Percentiles rank a stretch among this genome's conserved stretches.
Conservation (phyloP, 129 eudicot genomes). For the Pulicaria dysenterica region DNA sequence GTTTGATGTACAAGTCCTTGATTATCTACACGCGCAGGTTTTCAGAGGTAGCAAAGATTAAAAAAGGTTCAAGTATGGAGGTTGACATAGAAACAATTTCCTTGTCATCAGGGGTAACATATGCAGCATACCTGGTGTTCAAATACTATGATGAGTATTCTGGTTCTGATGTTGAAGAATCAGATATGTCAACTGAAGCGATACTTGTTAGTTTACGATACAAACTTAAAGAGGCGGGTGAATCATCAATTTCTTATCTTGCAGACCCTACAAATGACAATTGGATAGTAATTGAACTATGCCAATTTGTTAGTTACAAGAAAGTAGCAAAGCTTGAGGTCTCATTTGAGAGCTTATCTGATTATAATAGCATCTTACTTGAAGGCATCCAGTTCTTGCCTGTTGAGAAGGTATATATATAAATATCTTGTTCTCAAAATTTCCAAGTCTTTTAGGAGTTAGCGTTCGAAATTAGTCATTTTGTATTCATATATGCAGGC, state of each 20-base stretch:
- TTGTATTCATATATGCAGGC: not conserved
- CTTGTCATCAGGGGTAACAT: conserved; percentile 20
- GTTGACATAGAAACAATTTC: conserved; percentile 25
- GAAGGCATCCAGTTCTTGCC: conserved; percentile 33
- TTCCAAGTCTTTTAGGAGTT: no score
- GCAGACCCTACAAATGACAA: conserved; percentile 16
- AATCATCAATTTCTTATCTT: conserved; percentile 2
- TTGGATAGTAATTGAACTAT: conserved; percentile 23
- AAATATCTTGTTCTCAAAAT: not conserved
- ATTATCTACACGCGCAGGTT: conserved; percentile 11
- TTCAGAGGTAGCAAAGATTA: conserved; percentile 22
- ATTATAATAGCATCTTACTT: not conserved
- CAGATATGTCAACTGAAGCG: not conserved
- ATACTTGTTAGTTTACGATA: conserved; percentile 12
- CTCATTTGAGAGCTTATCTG: not conserved
- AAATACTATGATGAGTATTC: not conserved
- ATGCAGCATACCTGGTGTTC: conserved; percentile 26
- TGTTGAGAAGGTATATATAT: conserved; percentile 8
- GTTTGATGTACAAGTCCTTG: no score
- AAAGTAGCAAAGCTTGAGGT: conserved; percentile 28
- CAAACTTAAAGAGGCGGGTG: conserved; percentile 12
- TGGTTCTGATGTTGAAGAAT: not conserved
- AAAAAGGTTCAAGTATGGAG: not conserved
- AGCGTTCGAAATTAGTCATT: not conserved
- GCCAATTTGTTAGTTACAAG: conserved; percentile 12